These are phyloP conservation scores for Eutrema heterophyllum DNA, from an alignment of 345 rosid species.

Conservation along the genomic window DNA sequence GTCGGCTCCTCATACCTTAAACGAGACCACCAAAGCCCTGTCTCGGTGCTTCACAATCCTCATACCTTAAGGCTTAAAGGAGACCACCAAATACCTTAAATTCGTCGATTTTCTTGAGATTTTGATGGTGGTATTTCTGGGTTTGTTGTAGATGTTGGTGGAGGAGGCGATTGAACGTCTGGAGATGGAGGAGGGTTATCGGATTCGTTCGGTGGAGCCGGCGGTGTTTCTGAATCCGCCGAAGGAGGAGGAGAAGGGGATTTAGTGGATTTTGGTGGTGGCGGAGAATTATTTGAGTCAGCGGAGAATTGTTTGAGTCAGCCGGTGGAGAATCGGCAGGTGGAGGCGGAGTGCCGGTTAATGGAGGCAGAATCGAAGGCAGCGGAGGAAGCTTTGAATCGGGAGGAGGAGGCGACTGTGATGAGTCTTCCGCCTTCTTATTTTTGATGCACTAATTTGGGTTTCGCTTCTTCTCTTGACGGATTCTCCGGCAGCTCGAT, in stretches of 20 bases:
- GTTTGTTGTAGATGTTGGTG: neutral
- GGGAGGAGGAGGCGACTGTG: constrained; percentile 21
- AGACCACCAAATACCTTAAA: too few relatives aligned
- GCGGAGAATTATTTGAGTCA: constrained; percentile 7
- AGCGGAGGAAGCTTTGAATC: constrained; percentile 10
- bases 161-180: neutral
- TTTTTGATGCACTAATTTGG: too few relatives aligned
- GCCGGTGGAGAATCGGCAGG: constrained; percentile 11
- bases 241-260: constrained; percentile 26
- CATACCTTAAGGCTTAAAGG: too few relatives aligned
- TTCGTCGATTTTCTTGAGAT: too few relatives aligned
- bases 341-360: constrained; percentile 6
- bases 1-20: constrained; percentile 43
- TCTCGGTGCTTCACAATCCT: constrained; percentile 77
- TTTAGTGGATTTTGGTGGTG: constrained; percentile 28
- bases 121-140: too few relatives aligned
- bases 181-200: too few relatives aligned
- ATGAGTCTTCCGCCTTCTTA: too few relatives aligned
- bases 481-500: too few relatives aligned
- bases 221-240: neutral
- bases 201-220: too few relatives aligned
- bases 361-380: constrained; percentile 15
- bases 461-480: too few relatives aligned
- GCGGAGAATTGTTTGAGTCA: constrained; percentile 7
- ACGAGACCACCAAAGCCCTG: constrained; percentile 73